Evolutionary conservation across 495 filamentous ascomycete species (phyloP), one percentile per base, ranked within the genome.

Genomic region (Echria macrotheca): DNA sequence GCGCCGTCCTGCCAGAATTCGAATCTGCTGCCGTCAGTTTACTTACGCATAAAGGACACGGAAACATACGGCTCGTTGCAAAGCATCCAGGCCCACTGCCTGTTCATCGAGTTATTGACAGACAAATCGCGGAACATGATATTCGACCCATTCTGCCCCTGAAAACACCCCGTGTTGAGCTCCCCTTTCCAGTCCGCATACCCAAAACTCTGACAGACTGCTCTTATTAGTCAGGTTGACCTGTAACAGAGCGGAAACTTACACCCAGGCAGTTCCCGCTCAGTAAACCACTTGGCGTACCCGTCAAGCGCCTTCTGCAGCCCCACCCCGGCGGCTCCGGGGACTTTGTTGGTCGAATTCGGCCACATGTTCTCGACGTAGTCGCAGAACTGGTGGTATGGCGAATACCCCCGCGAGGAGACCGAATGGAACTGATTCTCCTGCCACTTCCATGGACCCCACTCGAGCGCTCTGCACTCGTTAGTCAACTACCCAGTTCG

Each of bases 11-110:
- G 64, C 58, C 59, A 67, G 49, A 47, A 67, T 19, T 64, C 59
- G 17, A 67, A 65, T 19, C 58, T 61, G 33, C 6, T n/a, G 18
- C 32, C 4, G 26, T 35, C 31, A 9, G 5, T 21, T 12, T 40
- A 19, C 9, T 17, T 3, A n/a, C n/a, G n/a, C n/a, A n/a, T n/a
- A n/a, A n/a, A n/a, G n/a, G n/a, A n/a, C n/a, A n/a, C n/a, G 23
- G 21, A 4, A n/a, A 57, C 48, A 38, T 56, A 56, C 15, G 83
- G 80, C 64, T 85, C 79, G 58, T 85, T 85, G 69, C 82, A 84
- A 29, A 81, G 65, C 59, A 85, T 69, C 80, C 78, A 84, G 50
- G 70, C 61, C 82, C 81, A 86, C 50, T 85, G 82, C 11, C 78
- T 66, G 62, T 84, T 60, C 36, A 44, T 68, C 35, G 53, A 52